A percentile compares a stretch with the other conserved stretches of the same genome.
phyloP scores from a whole-genome alignment of 148 eudicot species.

The Rhododendron williamsianum region DNA sequence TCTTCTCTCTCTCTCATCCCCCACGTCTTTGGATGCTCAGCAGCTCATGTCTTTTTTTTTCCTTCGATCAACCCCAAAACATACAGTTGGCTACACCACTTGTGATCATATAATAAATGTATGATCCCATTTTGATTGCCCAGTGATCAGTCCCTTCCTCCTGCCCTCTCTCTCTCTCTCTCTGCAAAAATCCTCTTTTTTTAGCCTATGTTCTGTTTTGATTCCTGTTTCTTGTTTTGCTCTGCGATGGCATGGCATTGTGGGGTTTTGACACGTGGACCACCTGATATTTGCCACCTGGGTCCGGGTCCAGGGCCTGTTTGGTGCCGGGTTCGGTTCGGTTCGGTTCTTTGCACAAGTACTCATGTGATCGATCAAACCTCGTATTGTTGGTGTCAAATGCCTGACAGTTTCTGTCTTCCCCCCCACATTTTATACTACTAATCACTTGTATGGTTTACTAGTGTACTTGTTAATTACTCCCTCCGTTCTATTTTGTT shows the following conservation, averaged over 20 bases:
- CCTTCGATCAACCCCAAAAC: background rate
- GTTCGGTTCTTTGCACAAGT: background rate
- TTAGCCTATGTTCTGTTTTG: background rate
- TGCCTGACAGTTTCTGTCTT: background rate
- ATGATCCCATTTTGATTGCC: background rate
- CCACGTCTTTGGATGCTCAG: background rate
- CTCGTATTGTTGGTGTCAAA: constrained; percentile 16
- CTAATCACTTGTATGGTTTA: too few relatives aligned
- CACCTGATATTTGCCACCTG: constrained; percentile 8
- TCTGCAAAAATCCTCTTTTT: background rate
- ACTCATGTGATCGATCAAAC: background rate
- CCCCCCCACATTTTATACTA: too few relatives aligned
- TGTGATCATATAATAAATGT: background rate
- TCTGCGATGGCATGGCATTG: background rate
- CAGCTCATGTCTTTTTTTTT: background rate
- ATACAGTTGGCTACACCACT: background rate
- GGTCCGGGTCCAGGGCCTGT: background rate
- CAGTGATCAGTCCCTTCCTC: background rate
- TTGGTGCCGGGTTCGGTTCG: background rate
- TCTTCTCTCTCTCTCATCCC: background rate
- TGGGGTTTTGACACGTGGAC: constrained; percentile 18
- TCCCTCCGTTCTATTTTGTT: too few relatives aligned
- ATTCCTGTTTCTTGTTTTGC: background rate
- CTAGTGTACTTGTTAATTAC: too few relatives aligned
- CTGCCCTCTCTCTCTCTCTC: too few relatives aligned